These are phyloP conservation scores for Ogataea paraovalis DNA, from an alignment of 805 yeast genomes.

Conservation along the genomic window DNA sequence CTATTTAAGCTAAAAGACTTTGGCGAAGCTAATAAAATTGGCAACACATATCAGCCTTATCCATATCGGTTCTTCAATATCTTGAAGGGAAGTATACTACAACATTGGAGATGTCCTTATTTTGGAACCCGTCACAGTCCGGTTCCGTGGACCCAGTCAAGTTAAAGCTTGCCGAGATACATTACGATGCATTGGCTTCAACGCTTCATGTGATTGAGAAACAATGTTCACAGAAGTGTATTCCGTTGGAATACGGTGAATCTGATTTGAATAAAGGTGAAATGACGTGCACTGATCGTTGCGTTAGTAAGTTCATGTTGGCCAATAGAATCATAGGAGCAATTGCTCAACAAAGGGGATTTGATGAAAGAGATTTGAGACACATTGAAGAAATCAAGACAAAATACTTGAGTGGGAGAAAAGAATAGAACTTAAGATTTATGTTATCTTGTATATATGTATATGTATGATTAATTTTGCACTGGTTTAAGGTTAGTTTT, in stretches of 20 bases:
- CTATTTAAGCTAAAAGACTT: no score
- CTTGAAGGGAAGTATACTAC: no score
- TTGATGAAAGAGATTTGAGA: slow-evolving; percentile 40
- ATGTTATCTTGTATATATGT: neutral
- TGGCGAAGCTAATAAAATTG: no score
- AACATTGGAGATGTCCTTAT: slow-evolving; percentile 78
- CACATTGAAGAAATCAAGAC: slow-evolving; percentile 26
- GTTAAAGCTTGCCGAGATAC: slow-evolving; percentile 61
- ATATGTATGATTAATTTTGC: neutral
- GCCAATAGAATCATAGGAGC: slow-evolving; percentile 64
- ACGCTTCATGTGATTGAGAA: slow-evolving; percentile 47
- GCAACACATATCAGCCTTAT: no score
- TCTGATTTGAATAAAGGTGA: slow-evolving; percentile 84
- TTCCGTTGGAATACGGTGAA: slow-evolving; percentile 83
- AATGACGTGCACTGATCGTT: slow-evolving; percentile 74
- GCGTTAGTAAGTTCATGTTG: slow-evolving; percentile 77
- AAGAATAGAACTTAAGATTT: neutral
- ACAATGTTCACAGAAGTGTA: slow-evolving; percentile 71
- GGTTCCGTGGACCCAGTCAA: slow-evolving; percentile 57
- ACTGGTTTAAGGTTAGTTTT: neutral
- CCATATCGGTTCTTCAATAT: no score
- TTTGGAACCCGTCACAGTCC: slow-evolving; percentile 43
- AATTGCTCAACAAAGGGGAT: slow-evolving; percentile 39
- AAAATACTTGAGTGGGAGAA: slow-evolving; percentile 11
- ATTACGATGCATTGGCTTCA: slow-evolving; percentile 58